Evolutionary conservation across 2,329 filamentous ascomycete species (phyloP).

Genomic region (Talaromyces pinophilus): DNA sequence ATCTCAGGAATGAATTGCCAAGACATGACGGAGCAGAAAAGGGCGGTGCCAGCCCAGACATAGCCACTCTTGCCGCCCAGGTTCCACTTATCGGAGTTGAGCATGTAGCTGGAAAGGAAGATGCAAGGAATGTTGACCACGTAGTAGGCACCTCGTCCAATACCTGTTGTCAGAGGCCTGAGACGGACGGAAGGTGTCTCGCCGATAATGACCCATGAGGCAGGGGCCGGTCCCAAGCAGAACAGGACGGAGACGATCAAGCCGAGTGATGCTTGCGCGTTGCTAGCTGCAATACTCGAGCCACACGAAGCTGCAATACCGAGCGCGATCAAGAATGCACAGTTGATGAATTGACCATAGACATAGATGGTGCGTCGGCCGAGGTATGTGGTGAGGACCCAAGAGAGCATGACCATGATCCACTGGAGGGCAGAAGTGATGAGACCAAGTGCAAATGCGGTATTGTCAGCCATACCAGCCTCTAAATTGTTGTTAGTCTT

Average conservation of each 20-base stretch:
- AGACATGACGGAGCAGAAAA: constrained; percentile 14
- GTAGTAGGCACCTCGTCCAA: constrained; percentile 66
- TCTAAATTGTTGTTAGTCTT: constrained; percentile 49
- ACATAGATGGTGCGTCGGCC: constrained; percentile 66
- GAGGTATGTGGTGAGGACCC: constrained; percentile 65
- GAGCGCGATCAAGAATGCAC: constrained; percentile 57
- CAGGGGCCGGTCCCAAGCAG: constrained; percentile 62
- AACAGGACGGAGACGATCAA: constrained; percentile 67
- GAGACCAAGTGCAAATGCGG: constrained; percentile 62
- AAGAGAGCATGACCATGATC: constrained; percentile 66
- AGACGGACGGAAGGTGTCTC: constrained; percentile 68
- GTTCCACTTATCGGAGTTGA: constrained; percentile 51
- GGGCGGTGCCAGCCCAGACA: constrained; percentile 30
- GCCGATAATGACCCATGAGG: constrained; percentile 67
- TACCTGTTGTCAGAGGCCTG: constrained; percentile 64
- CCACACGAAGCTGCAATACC: constrained; percentile 61
- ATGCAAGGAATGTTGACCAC: constrained; percentile 66
- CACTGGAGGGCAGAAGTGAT: constrained; percentile 65
- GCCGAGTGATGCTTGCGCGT: constrained; percentile 63
- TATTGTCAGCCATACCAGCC: constrained; percentile 59
- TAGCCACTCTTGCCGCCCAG: constrained; percentile 35
- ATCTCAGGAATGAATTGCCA: constrained; percentile 30
- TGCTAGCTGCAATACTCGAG: constrained; percentile 41
- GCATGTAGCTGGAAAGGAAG: constrained; percentile 62
- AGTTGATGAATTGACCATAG: constrained; percentile 59